Evolutionary conservation across 495 filamentous ascomycete genomes (phyloP).

Genomic region (Lasiosphaeria miniovina): DNA sequence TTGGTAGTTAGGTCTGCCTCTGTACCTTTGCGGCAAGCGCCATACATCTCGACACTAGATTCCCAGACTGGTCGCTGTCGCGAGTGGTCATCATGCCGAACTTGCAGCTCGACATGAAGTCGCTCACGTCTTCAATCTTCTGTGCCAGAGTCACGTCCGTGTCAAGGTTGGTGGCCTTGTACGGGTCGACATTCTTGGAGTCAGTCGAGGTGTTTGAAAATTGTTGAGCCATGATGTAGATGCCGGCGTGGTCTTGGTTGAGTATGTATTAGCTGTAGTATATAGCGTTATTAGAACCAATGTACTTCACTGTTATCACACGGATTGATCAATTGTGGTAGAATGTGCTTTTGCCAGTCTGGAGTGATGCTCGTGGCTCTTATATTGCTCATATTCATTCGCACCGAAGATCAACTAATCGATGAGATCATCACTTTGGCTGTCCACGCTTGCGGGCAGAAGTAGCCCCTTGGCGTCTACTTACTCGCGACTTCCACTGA

Average conservation of each 20-base stretch:
- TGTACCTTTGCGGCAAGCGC: constrained; percentile 77
- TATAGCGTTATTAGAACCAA: background rate
- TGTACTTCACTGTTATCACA: no score
- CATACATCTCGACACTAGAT: constrained; percentile 83
- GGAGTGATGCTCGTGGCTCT: no score
- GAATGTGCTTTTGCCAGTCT: no score
- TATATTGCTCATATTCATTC: no score
- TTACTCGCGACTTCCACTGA: background rate
- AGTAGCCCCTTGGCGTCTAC: background rate
- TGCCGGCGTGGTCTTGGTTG: background rate
- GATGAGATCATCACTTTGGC: background rate
- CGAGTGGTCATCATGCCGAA: constrained; percentile 76
- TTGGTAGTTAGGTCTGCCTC: background rate
- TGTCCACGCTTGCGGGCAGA: background rate
- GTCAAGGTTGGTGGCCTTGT: constrained; percentile 69
- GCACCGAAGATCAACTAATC: no score
- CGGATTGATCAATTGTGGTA: no score
- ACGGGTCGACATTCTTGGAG: constrained; percentile 66
- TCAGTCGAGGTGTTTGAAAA: constrained; percentile 61
- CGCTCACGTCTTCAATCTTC: constrained; percentile 72
- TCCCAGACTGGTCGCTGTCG: constrained; percentile 49
- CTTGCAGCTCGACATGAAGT: constrained; percentile 67
- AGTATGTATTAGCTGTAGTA: background rate
- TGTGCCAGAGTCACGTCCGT: constrained; percentile 60
- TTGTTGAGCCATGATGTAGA: constrained; percentile 19